Percentiles rank a stretch among this genome's conserved stretches.
These are phyloP conservation scores for Phytophthora nicotianae DNA, from an alignment of 352 stramenopile species.

Conservation along the genomic window DNA sequence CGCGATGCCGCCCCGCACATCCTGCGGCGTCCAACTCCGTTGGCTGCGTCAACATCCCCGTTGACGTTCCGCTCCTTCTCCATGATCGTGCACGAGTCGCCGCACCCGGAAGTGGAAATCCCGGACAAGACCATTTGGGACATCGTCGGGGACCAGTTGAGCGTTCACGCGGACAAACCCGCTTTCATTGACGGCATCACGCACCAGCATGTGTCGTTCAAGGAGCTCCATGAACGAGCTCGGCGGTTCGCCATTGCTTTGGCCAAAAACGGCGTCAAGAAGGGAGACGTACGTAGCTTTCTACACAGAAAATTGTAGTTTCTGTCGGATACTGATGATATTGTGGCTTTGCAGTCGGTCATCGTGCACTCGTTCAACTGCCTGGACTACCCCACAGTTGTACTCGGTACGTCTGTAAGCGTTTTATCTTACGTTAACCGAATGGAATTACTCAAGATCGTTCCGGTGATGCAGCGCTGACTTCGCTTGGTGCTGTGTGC, in stretches of 20 bases:
- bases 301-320: background rate
- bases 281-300: constrained; percentile 44
- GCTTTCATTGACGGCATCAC: constrained; percentile 66
- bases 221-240: constrained; percentile 43
- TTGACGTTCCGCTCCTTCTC: constrained; percentile 38
- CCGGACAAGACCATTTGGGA: constrained; percentile 60
- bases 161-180: constrained; percentile 38
- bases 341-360: constrained; percentile 40
- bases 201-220: constrained; percentile 53
- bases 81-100: constrained; percentile 65
- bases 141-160: constrained; percentile 44
- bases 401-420: constrained; percentile 43
- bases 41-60: constrained; percentile 15
- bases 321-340: constrained; percentile 2
- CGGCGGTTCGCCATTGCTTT: constrained; percentile 51
- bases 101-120: constrained; percentile 53
- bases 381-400: constrained; percentile 60
- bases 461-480: constrained; percentile 40
- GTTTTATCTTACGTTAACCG: constrained; percentile 6
- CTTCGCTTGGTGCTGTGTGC: constrained; percentile 54
- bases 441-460: constrained; percentile 8
- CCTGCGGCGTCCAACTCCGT: constrained; percentile 4
- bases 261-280: constrained; percentile 49
- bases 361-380: constrained; percentile 77
- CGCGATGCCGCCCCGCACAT: constrained; percentile 1